Percentiles rank a stretch among this genome's conserved stretches.
Evolutionary conservation across 2,329 filamentous ascomycete species (phyloP).

Genomic region (Septoria petroselini): DNA sequence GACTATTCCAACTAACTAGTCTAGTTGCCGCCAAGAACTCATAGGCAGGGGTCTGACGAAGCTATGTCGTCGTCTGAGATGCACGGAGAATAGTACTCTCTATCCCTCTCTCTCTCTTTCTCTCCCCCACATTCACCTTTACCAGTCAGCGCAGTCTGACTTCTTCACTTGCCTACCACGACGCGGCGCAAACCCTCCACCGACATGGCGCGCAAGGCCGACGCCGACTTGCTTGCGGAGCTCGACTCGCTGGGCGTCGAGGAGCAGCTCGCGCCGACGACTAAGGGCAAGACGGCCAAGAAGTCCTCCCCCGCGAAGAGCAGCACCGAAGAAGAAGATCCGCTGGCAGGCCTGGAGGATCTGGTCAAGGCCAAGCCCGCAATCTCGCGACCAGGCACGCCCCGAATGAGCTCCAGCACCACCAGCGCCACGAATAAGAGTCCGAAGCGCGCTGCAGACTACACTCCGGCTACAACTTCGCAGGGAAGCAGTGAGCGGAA

Average conservation of each 20-base stretch:
- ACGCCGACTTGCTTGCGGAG: constrained; percentile 35
- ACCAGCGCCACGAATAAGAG: constrained; percentile 40
- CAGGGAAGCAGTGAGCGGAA: constrained; percentile 52
- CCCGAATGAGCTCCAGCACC: constrained; percentile 57
- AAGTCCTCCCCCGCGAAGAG: constrained; percentile 32
- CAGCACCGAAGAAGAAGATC: constrained; percentile 59
- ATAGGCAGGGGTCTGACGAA: no score
- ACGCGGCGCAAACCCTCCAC: constrained; percentile 38
- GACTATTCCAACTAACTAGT: not conserved
- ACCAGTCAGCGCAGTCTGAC: constrained; percentile 5
- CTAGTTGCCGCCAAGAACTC: no score
- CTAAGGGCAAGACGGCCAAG: constrained; percentile 39
- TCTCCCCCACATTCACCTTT: not conserved
- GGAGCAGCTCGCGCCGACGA: constrained; percentile 28
- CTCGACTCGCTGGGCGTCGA: constrained; percentile 30
- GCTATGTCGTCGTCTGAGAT: no score
- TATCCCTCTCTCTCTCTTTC: not conserved
- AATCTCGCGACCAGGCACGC: constrained; percentile 73
- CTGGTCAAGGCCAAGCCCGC: constrained; percentile 67
- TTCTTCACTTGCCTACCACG: constrained; percentile 8
- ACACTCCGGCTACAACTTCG: constrained; percentile 51
- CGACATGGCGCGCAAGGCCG: constrained; percentile 40
- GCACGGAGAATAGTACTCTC: no score
- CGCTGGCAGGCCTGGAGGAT: constrained; percentile 82
- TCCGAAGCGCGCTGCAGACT: constrained; percentile 35